A percentile compares a stretch with the other conserved stretches of the same genome.
These are phyloP conservation scores for Naematelia aurantialba DNA, from an alignment of 768 basidiomycete genomes.

Conservation along the genomic window DNA sequence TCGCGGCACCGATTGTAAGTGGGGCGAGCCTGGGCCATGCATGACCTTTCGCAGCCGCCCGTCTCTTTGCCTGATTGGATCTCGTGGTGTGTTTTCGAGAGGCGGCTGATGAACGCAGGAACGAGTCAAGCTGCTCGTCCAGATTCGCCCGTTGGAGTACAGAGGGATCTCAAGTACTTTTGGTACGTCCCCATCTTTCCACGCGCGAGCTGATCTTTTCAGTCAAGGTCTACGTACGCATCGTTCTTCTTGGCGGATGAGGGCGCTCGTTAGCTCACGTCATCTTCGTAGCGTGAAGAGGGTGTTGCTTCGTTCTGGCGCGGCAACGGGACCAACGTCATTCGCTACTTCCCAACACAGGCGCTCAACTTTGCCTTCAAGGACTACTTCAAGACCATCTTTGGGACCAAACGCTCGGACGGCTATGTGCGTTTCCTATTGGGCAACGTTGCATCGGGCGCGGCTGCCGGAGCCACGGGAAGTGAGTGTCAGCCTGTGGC, in stretches of 20 bases:
- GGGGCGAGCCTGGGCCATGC: neutral
- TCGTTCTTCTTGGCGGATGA: slow-evolving; percentile 37
- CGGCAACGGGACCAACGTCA: slow-evolving; percentile 54
- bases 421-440: slow-evolving; percentile 52
- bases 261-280: neutral
- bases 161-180: slow-evolving; percentile 17
- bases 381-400: slow-evolving; percentile 52
- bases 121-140: slow-evolving; percentile 53
- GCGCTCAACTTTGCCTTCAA: slow-evolving; percentile 57
- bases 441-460: slow-evolving; percentile 54
- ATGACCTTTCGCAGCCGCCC: neutral
- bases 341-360: slow-evolving; percentile 56
- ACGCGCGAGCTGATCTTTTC: slow-evolving; percentile 38
- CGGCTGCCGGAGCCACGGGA: slow-evolving; percentile 54
- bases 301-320: slow-evolving; percentile 54
- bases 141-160: slow-evolving; percentile 46
- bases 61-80: too few relatives aligned
- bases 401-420: slow-evolving; percentile 52
- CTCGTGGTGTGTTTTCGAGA: neutral
- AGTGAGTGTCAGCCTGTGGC: too few relatives aligned
- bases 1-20: slow-evolving; percentile 51
- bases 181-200: neutral
- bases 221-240: slow-evolving; percentile 48
- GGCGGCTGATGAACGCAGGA: slow-evolving; percentile 15
- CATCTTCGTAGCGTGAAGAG: slow-evolving; percentile 50